These are phyloP conservation scores for Botrytis hyacinthi DNA, from an alignment of 2,329 filamentous ascomycete species.

Conservation along the genomic window DNA sequence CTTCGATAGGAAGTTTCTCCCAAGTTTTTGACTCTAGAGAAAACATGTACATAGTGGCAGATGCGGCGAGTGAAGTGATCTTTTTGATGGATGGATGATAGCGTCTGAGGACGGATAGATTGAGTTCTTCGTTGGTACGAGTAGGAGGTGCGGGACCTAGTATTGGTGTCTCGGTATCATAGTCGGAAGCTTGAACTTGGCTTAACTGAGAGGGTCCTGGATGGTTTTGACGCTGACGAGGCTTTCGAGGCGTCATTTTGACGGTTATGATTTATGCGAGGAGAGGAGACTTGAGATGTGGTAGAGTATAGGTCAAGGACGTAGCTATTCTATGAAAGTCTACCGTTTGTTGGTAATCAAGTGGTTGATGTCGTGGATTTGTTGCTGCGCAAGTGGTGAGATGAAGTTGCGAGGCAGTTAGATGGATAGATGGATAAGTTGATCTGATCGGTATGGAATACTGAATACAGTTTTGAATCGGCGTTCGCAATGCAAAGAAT, in stretches of 20 bases:
- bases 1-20: slow-evolving; percentile 85
- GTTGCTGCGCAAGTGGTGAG: not conserved
- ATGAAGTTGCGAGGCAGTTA: not conserved
- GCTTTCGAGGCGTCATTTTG: slow-evolving; percentile 43
- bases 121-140: slow-evolving; percentile 79
- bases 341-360: not conserved
- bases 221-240: slow-evolving; percentile 38
- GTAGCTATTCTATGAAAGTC: not conserved
- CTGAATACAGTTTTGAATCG: not conserved
- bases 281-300: not conserved
- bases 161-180: slow-evolving; percentile 48
- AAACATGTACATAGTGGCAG: slow-evolving; percentile 84
- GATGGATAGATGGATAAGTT: not conserved
- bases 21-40: slow-evolving; percentile 62
- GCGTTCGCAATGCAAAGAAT: not conserved
- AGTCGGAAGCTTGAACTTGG: slow-evolving; percentile 50
- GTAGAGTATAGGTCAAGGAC: not conserved
- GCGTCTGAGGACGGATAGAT: slow-evolving; percentile 77
- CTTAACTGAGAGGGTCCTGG: slow-evolving; percentile 36
- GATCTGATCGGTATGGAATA: not conserved
- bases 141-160: slow-evolving; percentile 40
- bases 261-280: not conserved
- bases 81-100: slow-evolving; percentile 71
- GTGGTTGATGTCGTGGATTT: not conserved
- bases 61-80: slow-evolving; percentile 79